Conservation (phyloP, 2,329 filamentous ascomycete species). For the Davidsoniella eucalypti region DNA sequence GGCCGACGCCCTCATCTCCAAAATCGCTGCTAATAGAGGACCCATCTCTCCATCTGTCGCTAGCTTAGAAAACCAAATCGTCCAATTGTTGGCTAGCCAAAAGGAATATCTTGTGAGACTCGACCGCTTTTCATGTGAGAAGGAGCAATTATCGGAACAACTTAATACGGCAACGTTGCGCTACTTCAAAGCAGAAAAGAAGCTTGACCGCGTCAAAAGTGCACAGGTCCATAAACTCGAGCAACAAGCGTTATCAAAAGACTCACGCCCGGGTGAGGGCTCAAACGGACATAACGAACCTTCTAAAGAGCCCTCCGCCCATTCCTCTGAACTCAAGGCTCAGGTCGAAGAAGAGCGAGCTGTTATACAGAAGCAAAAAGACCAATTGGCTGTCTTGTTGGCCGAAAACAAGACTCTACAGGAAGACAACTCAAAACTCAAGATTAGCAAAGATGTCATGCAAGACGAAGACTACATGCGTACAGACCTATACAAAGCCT, state of each 20-base stretch:
- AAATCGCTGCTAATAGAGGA: constrained; percentile 34
- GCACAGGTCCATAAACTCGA: constrained; percentile 82
- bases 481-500: constrained; percentile 82
- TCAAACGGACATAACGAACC: constrained; percentile 22
- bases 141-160: constrained; percentile 70
- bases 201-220: constrained; percentile 77
- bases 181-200: constrained; percentile 92
- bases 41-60: constrained; percentile 49
- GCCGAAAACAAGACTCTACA: constrained; percentile 58
- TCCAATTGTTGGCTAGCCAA: constrained; percentile 59
- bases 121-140: constrained; percentile 59
- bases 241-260: constrained; percentile 65
- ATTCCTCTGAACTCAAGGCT: constrained; percentile 51
- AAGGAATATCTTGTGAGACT: constrained; percentile 66
- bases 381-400: constrained; percentile 67
- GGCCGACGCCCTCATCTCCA: constrained; percentile 50
- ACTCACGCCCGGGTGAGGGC: constrained; percentile 29
- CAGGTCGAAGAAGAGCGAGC: constrained; percentile 65
- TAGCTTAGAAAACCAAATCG: constrained; percentile 59
- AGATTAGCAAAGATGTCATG: constrained; percentile 49
- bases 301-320: constrained; percentile 26
- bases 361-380: constrained; percentile 65
- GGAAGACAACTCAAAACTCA: constrained; percentile 49
- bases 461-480: constrained; percentile 88
- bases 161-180: constrained; percentile 77